These are phyloP conservation scores for Zasmidium citrigriseum DNA, from an alignment of 2,329 filamentous ascomycete species.

Conservation along the genomic window DNA sequence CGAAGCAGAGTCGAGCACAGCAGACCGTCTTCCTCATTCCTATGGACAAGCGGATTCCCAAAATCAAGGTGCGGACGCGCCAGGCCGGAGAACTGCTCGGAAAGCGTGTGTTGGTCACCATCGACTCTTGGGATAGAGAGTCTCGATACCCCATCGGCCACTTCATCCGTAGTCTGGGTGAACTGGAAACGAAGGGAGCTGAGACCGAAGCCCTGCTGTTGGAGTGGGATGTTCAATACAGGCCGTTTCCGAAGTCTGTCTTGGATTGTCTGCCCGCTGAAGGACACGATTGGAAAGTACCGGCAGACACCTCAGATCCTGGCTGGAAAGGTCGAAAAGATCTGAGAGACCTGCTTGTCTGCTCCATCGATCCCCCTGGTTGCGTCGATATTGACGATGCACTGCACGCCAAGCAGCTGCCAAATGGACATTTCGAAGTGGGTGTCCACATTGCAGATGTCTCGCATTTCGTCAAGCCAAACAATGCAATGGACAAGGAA, in stretches of 20 bases:
- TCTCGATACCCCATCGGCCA: slow-evolving; percentile 91
- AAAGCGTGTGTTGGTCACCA: slow-evolving; percentile 87
- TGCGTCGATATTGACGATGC: slow-evolving; percentile 99
- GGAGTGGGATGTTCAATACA: slow-evolving; percentile 96
- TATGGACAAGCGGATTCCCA: slow-evolving; percentile 97
- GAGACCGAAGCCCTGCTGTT: slow-evolving; percentile 93
- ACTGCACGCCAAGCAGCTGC: slow-evolving; percentile 78
- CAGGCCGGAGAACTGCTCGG: slow-evolving; percentile 87
- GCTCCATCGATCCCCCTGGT: slow-evolving; percentile 93
- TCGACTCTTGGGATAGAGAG: slow-evolving; percentile 93
- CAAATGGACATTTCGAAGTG: slow-evolving; percentile 93
- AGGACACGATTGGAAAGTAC: slow-evolving; percentile 93
- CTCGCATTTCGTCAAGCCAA: slow-evolving; percentile 97
- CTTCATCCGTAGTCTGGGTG: slow-evolving; percentile 88
- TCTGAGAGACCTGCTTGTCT: slow-evolving; percentile 82
- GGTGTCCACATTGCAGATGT: slow-evolving; percentile 99
- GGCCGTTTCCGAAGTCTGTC: slow-evolving; percentile 93
- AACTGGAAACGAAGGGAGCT: slow-evolving; percentile 94
- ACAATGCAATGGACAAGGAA: slow-evolving; percentile 95
- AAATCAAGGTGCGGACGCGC: slow-evolving; percentile 88
- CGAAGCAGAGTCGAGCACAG: slow-evolving; percentile 77
- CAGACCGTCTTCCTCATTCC: slow-evolving; percentile 93
- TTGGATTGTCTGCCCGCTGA: slow-evolving; percentile 88
- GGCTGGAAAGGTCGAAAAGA: slow-evolving; percentile 87
- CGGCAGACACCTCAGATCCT: slow-evolving; percentile 72